Base-by-base conservation (phyloP, 2,329 filamentous ascomycete genomes). In the Sarocladium brachiariae region DNA sequence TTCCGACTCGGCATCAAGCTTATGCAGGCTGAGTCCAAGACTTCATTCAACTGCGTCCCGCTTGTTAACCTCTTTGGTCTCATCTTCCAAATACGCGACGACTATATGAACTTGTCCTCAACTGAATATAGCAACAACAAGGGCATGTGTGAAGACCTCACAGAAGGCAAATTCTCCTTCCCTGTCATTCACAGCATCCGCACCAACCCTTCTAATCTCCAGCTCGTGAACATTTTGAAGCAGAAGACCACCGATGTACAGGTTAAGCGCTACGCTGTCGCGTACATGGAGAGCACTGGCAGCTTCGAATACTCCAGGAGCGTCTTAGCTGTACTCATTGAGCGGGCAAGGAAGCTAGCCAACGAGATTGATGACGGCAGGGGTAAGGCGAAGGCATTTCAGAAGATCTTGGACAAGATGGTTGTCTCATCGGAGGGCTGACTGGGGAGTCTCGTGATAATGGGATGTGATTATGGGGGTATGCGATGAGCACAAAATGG, bases 91-190 rank as follows among this genome's bases (percentile, higher is more conserved):
- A 93, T 95, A 69, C 81, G 87, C 59, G 88, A 92, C 72, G 93
- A 99, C 76, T 96, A 96, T 71, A 83, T 90, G 67, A 97, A 97
- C 66, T 81, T 99, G 38, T 80, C 77, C 25, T 80, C 76, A 16
- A 72, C 71, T n/a, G 76, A 83, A 61, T 96, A 96, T 73, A 84
- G 83, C 33, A 75, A 86, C 56, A 92, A 95, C 68, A 97, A 97
- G 72, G 93, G 92, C 47, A 80, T 96, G 58, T 95, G 89, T 67
- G 92, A 97, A 72, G 93, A 97, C 68, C 71, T 97, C 59, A 96
- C 90, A 1, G 93, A 97, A 71, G 92, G 92, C 56, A 97, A 97
- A 75, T 96, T 96, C 72, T 92, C 86, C 23, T 96, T 96, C 65
- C 90, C 91, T 35, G 84, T 97, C 61, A 96, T 97, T 61, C 92